Percentiles rank a stretch among this genome's conserved stretches.
These are phyloP conservation scores for Termitomyces sp. DNA, from an alignment of 768 basidiomycete genomes.

Conservation along the genomic window DNA sequence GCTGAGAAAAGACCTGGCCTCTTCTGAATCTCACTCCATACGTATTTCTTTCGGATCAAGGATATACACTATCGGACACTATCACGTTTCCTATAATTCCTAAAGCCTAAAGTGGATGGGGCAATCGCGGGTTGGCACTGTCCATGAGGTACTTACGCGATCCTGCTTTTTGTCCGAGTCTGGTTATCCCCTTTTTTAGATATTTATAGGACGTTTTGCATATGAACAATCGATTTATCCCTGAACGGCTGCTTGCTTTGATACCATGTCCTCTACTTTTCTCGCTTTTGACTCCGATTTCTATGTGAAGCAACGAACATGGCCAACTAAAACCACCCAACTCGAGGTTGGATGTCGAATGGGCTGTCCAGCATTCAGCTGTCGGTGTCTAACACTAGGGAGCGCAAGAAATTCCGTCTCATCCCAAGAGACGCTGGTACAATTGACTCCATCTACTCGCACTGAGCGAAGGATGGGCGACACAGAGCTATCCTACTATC, in stretches of 20 bases:
- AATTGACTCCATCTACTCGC: constrained; percentile 9
- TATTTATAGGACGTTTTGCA: neutral
- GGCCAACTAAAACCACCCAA: neutral
- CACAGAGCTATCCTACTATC: constrained; percentile 76
- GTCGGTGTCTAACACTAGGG: neutral
- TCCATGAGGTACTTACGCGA: neutral
- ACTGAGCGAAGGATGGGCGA: constrained; percentile 63
- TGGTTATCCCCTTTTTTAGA: neutral
- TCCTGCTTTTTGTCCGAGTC: neutral
- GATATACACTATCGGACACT: neutral
- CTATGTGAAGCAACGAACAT: neutral
- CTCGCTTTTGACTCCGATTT: neutral
- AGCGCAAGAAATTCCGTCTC: constrained; percentile 10
- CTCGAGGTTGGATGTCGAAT: neutral
- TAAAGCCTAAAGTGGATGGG: too few relatives aligned
- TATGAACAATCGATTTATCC: neutral
- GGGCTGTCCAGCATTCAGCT: constrained; percentile 6
- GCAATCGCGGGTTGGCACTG: neutral
- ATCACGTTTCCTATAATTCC: neutral
- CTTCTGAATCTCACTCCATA: neutral
- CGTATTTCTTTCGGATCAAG: neutral
- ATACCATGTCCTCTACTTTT: neutral
- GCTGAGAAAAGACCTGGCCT: neutral
- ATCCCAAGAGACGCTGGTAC: constrained; percentile 19
- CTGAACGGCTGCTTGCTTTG: neutral